Base-by-base conservation (phyloP, 2,329 filamentous ascomycete genomes). In the Phaeoacremonium minimum region DNA sequence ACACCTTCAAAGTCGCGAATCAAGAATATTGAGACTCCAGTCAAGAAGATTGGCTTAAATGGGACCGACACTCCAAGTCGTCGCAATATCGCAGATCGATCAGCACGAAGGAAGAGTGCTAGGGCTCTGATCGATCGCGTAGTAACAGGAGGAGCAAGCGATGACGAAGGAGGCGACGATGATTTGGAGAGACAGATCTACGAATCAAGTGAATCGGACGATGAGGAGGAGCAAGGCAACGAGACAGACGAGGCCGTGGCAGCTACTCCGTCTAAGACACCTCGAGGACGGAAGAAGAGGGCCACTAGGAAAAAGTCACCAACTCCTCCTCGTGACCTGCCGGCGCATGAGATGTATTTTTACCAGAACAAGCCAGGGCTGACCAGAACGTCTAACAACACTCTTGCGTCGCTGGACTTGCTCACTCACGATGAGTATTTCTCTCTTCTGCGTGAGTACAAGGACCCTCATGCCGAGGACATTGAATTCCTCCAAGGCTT, bases 391-490 rank as follows among this genome's bases (percentile, higher is more conserved):
- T 96, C 90, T 2, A 85, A 87, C 55, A 93, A 93, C 46, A 95
- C 80, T 0, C 70, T 97, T 5, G 74, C 83, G 1, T 80, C 83
- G 5, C 67, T 94, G 20, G 70, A 78, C 4, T 69, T 95, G 9
- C 78, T 97, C 38, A 89, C 86, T 2, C 90, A 96, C 52, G 90
- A 97, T 39, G 88, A 96, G 55, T 98, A 93, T 61, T 95, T 95
- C 50, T 71, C 77, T 30, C 64, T 84, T 18, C 67, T 87, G 18
- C 73, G 77, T 22, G 67, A 74, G 22, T 79, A 80, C 46, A 55
- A 71, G 40, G 85, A 95, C 47, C 77, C 75, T 1, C 90, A 95
- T 56, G 67, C 69, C 20, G 61, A 71, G 4, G 86, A 94, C 46
- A 76, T 86, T 34, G 69, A 76, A 14, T 84, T 85, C 45, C 67